phyloP scores from a whole-genome alignment of 2,329 filamentous ascomycete species.

The Neofusicoccum cordaticola region DNA sequence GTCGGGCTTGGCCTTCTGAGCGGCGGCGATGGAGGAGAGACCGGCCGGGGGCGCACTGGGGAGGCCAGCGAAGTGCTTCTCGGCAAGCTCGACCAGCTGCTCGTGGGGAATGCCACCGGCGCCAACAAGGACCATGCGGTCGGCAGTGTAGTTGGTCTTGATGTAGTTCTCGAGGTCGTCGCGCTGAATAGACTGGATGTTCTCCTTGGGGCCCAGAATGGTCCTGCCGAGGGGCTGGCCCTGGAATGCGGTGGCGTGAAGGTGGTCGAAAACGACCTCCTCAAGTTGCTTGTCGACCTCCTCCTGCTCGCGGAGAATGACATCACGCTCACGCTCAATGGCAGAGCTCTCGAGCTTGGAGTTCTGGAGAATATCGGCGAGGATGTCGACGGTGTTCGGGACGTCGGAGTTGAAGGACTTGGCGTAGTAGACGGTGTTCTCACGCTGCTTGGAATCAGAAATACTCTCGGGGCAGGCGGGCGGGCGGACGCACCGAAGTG shows the following conservation, averaged over 20 bases:
- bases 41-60: constrained; percentile 73
- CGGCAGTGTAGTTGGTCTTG: constrained; percentile 99
- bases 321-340: constrained; percentile 96
- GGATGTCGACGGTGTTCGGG: constrained; percentile 93
- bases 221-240: constrained; percentile 94
- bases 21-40: constrained; percentile 68
- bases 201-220: constrained; percentile 95
- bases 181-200: constrained; percentile 93
- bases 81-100: constrained; percentile 90
- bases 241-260: constrained; percentile 98
- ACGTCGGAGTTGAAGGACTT: constrained; percentile 99
- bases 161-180: constrained; percentile 93
- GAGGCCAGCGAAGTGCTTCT: constrained; percentile 87
- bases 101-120: constrained; percentile 91
- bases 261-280: constrained; percentile 98
- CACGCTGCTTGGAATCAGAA: constrained; percentile 56
- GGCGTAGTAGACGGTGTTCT: constrained; percentile 99
- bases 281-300: constrained; percentile 99
- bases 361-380: constrained; percentile 98
- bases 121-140: constrained; percentile 98
- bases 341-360: constrained; percentile 92
- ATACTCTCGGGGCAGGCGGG: background rate
- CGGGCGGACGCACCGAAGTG: constrained; percentile 73
- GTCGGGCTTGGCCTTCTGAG: constrained; percentile 81
- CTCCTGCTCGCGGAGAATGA: constrained; percentile 97